Evolutionary conservation across 495 filamentous ascomycete species (phyloP).

Genomic region (Lepraria neglecta): DNA sequence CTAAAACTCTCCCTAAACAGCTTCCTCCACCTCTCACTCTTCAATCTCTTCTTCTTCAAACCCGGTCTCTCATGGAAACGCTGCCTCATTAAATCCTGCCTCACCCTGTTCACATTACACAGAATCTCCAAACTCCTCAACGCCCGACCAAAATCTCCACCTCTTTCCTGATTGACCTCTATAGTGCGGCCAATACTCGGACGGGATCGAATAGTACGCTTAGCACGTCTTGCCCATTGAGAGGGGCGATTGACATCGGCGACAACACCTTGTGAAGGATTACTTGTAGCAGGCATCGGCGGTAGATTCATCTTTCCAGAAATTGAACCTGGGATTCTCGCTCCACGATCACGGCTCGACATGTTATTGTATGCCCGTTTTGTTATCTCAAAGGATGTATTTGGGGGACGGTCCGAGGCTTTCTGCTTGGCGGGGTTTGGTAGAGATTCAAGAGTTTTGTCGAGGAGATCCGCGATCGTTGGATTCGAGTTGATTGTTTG

Average conservation of each 20-base stretch:
- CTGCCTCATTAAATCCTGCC: conserved; percentile 45
- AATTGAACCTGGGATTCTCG: neutral
- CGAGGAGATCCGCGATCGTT: neutral
- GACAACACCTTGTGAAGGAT: neutral
- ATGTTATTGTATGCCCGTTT: neutral
- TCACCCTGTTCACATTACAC: conserved; percentile 48
- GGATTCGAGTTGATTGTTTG: neutral
- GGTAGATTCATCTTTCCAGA: conserved; percentile 12
- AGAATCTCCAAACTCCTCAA: conserved; percentile 46
- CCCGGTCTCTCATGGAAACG: conserved; percentile 65
- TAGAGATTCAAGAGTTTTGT: conserved; percentile 1
- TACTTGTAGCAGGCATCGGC: neutral
- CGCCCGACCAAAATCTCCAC: conserved; percentile 49
- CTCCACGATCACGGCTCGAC: neutral
- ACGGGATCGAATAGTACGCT: conserved; percentile 33
- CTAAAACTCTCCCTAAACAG: conserved; percentile 62
- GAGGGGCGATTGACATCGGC: neutral
- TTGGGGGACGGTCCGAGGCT: neutral
- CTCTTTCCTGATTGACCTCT: conserved; percentile 36
- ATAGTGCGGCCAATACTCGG: conserved; percentile 50
- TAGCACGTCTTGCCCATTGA: conserved; percentile 6
- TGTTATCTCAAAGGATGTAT: neutral
- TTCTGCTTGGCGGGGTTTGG: conserved; percentile 3
- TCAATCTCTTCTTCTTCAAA: conserved; percentile 66
- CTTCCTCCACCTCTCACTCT: conserved; percentile 57